phyloP scores from a whole-genome alignment of 805 yeast genomes.

The Candida quercuum region DNA sequence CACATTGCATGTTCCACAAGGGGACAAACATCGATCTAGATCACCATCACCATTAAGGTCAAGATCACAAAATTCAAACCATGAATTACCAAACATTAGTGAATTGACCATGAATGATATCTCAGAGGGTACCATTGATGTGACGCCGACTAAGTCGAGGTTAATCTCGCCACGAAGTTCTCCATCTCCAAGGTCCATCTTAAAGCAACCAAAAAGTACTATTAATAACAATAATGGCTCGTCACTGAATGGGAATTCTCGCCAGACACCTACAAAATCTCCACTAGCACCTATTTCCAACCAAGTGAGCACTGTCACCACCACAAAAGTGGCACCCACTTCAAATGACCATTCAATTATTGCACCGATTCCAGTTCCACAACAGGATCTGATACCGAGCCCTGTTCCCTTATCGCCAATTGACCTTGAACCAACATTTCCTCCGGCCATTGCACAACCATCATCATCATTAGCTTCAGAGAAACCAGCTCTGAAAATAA shows the following conservation, averaged over 20 bases:
- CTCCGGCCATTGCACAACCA: no score
- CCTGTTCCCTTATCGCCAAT: no score
- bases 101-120: constrained; percentile 7
- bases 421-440: background rate
- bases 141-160: constrained; percentile 3
- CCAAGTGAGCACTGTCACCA: no score
- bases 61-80: background rate
- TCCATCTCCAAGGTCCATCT: constrained; percentile 1
- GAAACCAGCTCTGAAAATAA: background rate
- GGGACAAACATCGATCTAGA: constrained; percentile 5
- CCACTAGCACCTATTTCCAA: no score
- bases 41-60: constrained; percentile 16
- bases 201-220: background rate
- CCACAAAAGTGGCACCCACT: no score
- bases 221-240: no score
- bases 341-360: no score
- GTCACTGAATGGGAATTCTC: no score
- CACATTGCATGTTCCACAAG: background rate
- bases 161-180: background rate
- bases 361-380: no score
- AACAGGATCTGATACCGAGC: background rate
- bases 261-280: no score
- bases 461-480: background rate
- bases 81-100: constrained; percentile 11
- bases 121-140: background rate